Evolutionary conservation across 2,329 filamentous ascomycete genomes (phyloP).

Genomic region (Dendrostoma leiphaemia): DNA sequence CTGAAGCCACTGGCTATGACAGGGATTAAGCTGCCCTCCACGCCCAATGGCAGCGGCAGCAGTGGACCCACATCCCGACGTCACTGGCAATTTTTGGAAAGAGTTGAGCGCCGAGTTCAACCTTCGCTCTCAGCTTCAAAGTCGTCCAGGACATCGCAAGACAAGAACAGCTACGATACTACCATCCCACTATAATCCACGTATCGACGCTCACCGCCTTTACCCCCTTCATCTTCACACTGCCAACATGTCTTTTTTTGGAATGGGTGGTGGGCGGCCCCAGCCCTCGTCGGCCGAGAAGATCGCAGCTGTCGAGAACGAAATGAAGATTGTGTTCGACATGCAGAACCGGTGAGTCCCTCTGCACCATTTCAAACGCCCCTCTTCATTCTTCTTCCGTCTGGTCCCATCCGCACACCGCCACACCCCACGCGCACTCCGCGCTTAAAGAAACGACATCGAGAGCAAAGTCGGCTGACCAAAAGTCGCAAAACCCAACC

Average conservation of each 20-base stretch:
- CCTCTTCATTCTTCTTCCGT: slow-evolving; percentile 15
- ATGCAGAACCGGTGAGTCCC: slow-evolving; percentile 88
- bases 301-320: slow-evolving; percentile 92
- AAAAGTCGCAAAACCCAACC: neutral
- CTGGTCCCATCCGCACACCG: neutral
- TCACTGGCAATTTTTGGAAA: slow-evolving; percentile 20
- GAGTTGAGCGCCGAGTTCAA: slow-evolving; percentile 6
- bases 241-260: slow-evolving; percentile 29
- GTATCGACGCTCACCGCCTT: too few species aligned
- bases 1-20: neutral
- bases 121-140: neutral
- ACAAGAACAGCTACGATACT: too few species aligned
- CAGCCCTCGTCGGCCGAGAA: slow-evolving; percentile 96
- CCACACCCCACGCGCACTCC: too few species aligned
- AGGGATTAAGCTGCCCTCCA: neutral
- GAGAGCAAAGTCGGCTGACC: too few species aligned
- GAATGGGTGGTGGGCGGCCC: slow-evolving; percentile 51
- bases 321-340: slow-evolving; percentile 96
- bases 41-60: neutral
- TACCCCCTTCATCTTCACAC: neutral
- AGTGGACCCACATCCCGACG: slow-evolving; percentile 7
- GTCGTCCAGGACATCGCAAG: neutral
- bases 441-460: too few species aligned
- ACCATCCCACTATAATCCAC: too few species aligned
- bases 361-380: neutral